Evolutionary conservation across 371 early-diverging fungal species (phyloP), one percentile per base, ranked within the genome.

Genomic region (Mucor sp.): DNA sequence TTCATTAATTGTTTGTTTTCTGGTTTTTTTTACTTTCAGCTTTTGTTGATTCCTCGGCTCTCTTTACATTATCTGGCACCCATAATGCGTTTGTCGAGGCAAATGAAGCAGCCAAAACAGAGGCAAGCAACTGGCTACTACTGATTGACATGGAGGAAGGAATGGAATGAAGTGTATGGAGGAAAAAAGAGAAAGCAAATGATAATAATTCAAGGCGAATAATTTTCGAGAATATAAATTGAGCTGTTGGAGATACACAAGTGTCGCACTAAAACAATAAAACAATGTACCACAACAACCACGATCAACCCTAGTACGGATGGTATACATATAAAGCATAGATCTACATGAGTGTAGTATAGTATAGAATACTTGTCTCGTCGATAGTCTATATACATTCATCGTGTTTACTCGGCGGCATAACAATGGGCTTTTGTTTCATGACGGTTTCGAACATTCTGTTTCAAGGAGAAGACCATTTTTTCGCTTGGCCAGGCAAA

Each of bases 21-120:
- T 11, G 30, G 3, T 6, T 21, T 60, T 6, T 58, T 58, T 58
- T 58, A 35, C 23, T 58, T 58, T 35, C 33, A 35, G 15, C 39
- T 37, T 58, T 57, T 28, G 19, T 64, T 27, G 23, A 7, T 64
- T 43, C 15, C 15, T 64, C 21, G 30, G 47, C 37, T 60, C 60
- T 60, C 44, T 41, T 58, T 32, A 28, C 30, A 25, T 65, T 65
- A 21, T 65, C 48, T 27, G 59, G 65, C 7, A 64, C 28, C 65
- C 59, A 65, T 25, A 65, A 25, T 11, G 65, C 65, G 44, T 65
- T 43, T 47, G 65, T 9, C 6, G 65, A 37, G 21, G 59, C 30
- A 23, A 44, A 60, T 44, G 61, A 53, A 53, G 53, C 27, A 27
- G 53, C 15, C 14, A 25, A 23, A 27, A 53, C 23, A 14, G 27